Evolutionary conservation across 768 basidiomycete genomes (phyloP).

Genomic region (Suillus alpinus): DNA sequence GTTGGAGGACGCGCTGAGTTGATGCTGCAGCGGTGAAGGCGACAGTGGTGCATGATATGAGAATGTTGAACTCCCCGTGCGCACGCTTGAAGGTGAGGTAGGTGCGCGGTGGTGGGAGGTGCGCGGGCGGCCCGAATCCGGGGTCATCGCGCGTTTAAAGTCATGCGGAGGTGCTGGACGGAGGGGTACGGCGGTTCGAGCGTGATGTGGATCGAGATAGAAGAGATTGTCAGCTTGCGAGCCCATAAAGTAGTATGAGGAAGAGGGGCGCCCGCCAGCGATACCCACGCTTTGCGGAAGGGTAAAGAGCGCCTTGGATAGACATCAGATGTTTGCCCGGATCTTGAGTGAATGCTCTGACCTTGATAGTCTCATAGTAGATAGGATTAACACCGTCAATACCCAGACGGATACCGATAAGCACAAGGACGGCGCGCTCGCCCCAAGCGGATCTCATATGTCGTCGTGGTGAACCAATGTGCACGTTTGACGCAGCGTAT

Average conservation of each 20-base stretch:
- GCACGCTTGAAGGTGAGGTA: constrained; percentile 50
- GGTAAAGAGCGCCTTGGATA: constrained; percentile 71
- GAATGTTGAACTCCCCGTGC: constrained; percentile 46
- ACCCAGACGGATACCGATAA: constrained; percentile 85
- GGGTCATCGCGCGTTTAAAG: constrained; percentile 28
- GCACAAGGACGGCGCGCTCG: constrained; percentile 75
- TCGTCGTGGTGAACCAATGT: constrained; percentile 28
- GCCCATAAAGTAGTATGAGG: constrained; percentile 97
- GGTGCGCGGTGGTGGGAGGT: constrained; percentile 35
- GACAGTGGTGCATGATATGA: constrained; percentile 60
- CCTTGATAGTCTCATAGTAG: constrained; percentile 86
- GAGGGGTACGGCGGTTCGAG: constrained; percentile 73
- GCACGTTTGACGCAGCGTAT: constrained; percentile 61
- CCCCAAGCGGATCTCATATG: constrained; percentile 60
- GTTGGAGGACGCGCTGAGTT: constrained; percentile 47
- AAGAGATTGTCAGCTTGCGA: constrained; percentile 85
- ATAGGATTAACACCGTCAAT: constrained; percentile 93
- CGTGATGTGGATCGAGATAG: constrained; percentile 78
- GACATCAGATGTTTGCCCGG: neutral
- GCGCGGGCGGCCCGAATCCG: constrained; percentile 22
- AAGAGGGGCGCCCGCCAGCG: constrained; percentile 94
- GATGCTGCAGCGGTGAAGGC: constrained; percentile 65
- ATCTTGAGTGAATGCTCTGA: constrained; percentile 23
- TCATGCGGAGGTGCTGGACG: constrained; percentile 44
- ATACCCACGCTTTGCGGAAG: constrained; percentile 97